Evolutionary conservation across 1,139 yeast genomes (phyloP).

Genomic region (Pichia sp.): DNA sequence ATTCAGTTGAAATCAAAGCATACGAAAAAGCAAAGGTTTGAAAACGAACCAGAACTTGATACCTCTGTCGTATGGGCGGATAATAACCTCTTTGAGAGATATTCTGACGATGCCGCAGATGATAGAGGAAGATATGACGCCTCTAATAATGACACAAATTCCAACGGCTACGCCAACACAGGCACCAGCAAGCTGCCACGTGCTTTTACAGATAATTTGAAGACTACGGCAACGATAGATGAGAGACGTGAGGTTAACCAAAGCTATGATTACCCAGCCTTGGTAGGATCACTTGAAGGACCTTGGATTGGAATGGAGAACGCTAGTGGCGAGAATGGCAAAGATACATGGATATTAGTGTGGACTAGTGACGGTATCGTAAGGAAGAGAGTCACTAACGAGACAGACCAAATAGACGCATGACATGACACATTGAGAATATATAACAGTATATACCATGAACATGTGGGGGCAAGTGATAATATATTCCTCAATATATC

Average conservation of each 20-base stretch:
- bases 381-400: slow-evolving; percentile 32
- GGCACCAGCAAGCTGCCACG: not conserved
- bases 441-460: slow-evolving; percentile 1
- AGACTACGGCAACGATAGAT: slow-evolving; percentile 35
- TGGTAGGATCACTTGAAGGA: slow-evolving; percentile 66
- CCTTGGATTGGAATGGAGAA: slow-evolving; percentile 69
- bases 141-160: not conserved
- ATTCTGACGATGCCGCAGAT: not conserved
- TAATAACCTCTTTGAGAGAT: not conserved
- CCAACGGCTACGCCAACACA: too few relatives aligned
- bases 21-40: too few relatives aligned
- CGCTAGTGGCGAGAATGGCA: slow-evolving; percentile 42
- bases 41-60: not conserved
- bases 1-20: too few relatives aligned
- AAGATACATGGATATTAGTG: slow-evolving; percentile 30
- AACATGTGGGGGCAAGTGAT: slow-evolving; percentile 39
- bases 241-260: slow-evolving; percentile 55
- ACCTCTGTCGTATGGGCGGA: slow-evolving; percentile 2
- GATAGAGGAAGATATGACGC: too few relatives aligned
- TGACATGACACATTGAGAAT: too few relatives aligned
- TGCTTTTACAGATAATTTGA: slow-evolving; percentile 1
- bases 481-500: slow-evolving; percentile 66
- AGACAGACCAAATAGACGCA: too few relatives aligned
- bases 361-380: slow-evolving; percentile 55
- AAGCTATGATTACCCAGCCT: slow-evolving; percentile 69